Percentiles rank a stretch among this genome's conserved stretches.
Evolutionary conservation across 31 red algal species (phyloP).

Genomic region (Asparagopsis taxiformis): DNA sequence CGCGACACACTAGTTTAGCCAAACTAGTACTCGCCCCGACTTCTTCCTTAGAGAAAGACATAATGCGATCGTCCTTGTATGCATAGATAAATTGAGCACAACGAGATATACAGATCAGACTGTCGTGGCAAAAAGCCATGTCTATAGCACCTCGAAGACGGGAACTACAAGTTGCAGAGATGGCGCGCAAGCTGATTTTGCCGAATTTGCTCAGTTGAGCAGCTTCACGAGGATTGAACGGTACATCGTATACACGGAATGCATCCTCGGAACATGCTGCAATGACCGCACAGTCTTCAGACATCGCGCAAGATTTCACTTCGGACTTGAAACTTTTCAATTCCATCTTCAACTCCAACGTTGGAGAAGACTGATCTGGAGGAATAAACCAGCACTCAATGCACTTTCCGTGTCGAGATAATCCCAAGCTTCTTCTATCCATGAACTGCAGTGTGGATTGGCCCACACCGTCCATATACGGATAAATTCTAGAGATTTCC

Average conservation of each 20-base stretch:
- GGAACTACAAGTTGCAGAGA: neutral
- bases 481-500: conserved; percentile 15
- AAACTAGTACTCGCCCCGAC: conserved; percentile 1
- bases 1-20: conserved; percentile 2
- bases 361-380: neutral
- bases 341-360: conserved; percentile 33
- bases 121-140: conserved; percentile 33
- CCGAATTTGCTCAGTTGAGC: neutral
- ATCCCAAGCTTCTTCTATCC: neutral
- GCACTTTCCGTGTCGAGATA: neutral
- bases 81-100: conserved; percentile 1
- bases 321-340: conserved; percentile 9
- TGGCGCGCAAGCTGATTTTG: neutral
- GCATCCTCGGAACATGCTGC: conserved; percentile 16
- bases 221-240: neutral
- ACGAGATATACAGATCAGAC: conserved; percentile 21
- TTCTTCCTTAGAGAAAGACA: neutral
- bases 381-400: conserved; percentile 41
- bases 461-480: conserved; percentile 15
- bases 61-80: conserved; percentile 5
- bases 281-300: neutral
- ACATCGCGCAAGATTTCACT: conserved; percentile 19
- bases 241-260: conserved; percentile 31
- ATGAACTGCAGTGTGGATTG: conserved; percentile 39
- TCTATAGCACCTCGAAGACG: conserved; percentile 16